Evolutionary conservation across 2,329 filamentous ascomycete genomes (phyloP), one percentile per base, ranked within the genome.

Genomic region (Zymoseptoria tritici): DNA sequence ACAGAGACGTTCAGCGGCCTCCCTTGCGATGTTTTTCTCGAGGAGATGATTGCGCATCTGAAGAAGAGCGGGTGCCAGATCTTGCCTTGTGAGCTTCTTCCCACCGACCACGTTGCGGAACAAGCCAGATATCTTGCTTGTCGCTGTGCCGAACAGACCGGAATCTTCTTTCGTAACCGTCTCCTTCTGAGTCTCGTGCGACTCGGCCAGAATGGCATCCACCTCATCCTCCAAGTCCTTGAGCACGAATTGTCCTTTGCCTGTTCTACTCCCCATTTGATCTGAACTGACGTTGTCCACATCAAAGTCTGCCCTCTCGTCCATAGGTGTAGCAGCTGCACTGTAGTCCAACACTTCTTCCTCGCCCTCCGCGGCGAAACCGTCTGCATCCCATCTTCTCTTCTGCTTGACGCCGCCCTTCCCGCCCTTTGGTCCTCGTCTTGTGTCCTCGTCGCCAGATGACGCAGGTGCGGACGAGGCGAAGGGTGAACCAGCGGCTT

Each of bases 71-170:
- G 95, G 96, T 63, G 91, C 88, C 21, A 99, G 82, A 70, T 97
- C 93, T 65, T 89, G 85, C 73, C 91, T 90, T 1, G 91, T 95
- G 70, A 99, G 78, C 0, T 88, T 90, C 79, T 97, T 97, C 64
- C 95, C 94, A 57, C 94, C 94, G 0, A 99, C 88, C 49, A 99
- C 88, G 72, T 97, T 97, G 66, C 91, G 86, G 79, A 99, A 96
- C 59, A 97, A 83, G 19, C 91, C 90, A 57, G 90, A 87, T 64
- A 97, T 89, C 13, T 90, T 89, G 71, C 85, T 91, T 59, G 96
- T 81, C 58, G 91, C 85, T 4, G 90, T 86, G 26, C 88, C 89
- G 11, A 97, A 83, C 13, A 97, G 77, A 0, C 90, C 88, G 16
- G 80, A 78, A 19, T 82, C 78, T 9, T 83, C 83, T 67, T 90